phyloP scores from a whole-genome alignment of 148 eudicot genomes.

The Linanthus parryae region DNA sequence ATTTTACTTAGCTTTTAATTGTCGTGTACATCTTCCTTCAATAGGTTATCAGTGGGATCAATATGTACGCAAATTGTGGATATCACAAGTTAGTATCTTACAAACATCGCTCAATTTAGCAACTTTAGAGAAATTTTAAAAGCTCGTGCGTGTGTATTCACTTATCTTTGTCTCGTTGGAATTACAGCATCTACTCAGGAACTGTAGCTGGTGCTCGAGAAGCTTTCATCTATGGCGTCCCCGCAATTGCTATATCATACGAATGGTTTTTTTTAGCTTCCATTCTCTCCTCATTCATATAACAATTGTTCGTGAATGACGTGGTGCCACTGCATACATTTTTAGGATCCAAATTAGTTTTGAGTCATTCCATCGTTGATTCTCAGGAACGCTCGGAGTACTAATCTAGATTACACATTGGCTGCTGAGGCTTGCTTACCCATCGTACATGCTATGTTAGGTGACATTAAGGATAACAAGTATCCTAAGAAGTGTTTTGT shows the following conservation, averaged over 20 bases:
- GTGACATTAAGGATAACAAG: conserved; percentile 42
- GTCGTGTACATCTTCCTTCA: no score
- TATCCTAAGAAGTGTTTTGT: conserved; percentile 63
- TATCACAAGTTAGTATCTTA: conserved; percentile 73
- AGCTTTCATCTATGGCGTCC: conserved; percentile 68
- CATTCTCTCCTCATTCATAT: no score
- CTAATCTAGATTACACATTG: conserved; percentile 40
- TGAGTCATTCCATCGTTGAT: no score
- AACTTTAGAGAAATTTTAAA: no score
- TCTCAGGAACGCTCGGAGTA: no score
- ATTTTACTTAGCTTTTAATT: no score
- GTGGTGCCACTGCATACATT: no score
- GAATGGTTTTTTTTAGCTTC: no score
- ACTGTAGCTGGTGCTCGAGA: conserved; percentile 98
- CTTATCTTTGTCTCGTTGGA: conserved; percentile 13
- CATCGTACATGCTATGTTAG: conserved; percentile 45
- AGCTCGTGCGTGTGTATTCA: no score
- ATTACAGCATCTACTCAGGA: conserved; percentile 84
- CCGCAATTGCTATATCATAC: conserved; percentile 79
- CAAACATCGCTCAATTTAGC: no score
- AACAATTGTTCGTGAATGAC: no score
- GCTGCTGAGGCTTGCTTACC: conserved; percentile 89
- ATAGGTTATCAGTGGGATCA: conserved; percentile 98
- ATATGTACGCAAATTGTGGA: conserved; percentile 93
- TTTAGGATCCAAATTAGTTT: no score